Percentiles rank a stretch among this genome's conserved stretches.
Conservation (phyloP, 345 rosid species). For the Capsella bursapastoris region DNA sequence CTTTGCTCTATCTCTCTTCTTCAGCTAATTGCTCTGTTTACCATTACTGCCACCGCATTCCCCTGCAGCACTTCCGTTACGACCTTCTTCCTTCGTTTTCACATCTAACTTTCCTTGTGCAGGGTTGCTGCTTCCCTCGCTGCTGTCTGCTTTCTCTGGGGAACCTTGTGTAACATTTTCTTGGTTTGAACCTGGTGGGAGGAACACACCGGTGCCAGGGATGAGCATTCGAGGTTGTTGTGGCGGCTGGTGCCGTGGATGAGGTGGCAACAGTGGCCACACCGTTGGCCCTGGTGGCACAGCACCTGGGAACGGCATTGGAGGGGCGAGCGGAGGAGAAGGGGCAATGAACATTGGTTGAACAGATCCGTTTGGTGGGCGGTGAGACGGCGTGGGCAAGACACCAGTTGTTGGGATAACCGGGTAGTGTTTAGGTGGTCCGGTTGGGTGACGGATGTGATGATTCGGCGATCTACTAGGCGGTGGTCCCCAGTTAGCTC, state of each 20-base stretch:
- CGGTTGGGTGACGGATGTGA: conserved; percentile 51
- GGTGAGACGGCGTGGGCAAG: conserved; percentile 56
- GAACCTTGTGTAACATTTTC: conserved; percentile 52
- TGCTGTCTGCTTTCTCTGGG: conserved; percentile 13
- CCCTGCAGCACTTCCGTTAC: conserved; percentile 20
- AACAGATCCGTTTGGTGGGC: conserved; percentile 53
- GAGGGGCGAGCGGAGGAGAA: conserved; percentile 58
- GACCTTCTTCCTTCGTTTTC: conserved; percentile 30
- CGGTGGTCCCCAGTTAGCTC: conserved; percentile 65
- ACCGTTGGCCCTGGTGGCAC: conserved; percentile 63
- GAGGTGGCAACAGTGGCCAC: conserved; percentile 72
- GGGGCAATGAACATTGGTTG: conserved; percentile 60
- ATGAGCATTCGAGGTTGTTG: conserved; percentile 62
- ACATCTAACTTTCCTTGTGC: conserved; percentile 31
- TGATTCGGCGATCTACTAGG: conserved; percentile 62
- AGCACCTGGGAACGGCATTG: conserved; percentile 65
- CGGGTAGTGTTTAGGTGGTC: conserved; percentile 60
- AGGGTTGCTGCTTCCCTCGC: conserved; percentile 28
- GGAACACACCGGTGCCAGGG: conserved; percentile 97
- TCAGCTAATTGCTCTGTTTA: conserved; percentile 31
- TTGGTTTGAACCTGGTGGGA: conserved; percentile 62
- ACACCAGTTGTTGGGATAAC: conserved; percentile 52
- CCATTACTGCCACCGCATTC: conserved; percentile 23
- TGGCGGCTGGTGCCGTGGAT: conserved; percentile 67
- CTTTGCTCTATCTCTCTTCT: conserved; percentile 24